Conservation (phyloP, 2,329 filamentous ascomycete species). For the Colletotrichum tropicicola region DNA sequence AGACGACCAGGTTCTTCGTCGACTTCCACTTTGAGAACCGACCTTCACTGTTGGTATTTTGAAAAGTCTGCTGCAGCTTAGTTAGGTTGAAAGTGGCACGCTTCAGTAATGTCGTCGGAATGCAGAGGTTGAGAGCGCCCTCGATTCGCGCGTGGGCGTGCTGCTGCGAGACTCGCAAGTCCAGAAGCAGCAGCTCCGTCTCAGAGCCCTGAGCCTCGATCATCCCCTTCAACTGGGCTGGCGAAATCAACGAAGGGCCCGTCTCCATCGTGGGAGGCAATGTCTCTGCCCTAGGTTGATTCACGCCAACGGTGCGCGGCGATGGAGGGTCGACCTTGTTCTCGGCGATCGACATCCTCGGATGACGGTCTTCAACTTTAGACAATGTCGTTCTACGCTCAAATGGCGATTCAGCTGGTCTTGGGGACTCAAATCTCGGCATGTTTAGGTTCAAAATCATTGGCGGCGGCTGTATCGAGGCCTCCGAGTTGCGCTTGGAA, state of each 20-base stretch:
- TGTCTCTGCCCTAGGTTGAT: conserved; percentile 55
- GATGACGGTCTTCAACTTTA: conserved; percentile 60
- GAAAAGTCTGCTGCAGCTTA: conserved; percentile 89
- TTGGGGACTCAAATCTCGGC: conserved; percentile 52
- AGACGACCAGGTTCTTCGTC: conserved; percentile 83
- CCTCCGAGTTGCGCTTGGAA: conserved; percentile 61
- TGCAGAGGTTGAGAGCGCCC: conserved; percentile 90
- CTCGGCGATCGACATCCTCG: conserved; percentile 62
- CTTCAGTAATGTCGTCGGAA: conserved; percentile 93
- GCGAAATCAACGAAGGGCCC: conserved; percentile 61
- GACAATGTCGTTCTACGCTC: conserved; percentile 45
- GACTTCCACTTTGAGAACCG: conserved; percentile 82
- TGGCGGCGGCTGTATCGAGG: conserved; percentile 52
- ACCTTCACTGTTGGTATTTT: conserved; percentile 72
- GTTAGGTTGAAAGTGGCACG: conserved; percentile 88
- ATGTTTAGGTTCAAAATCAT: conserved; percentile 43
- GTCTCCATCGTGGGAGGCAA: conserved; percentile 59
- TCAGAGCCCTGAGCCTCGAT: conserved; percentile 51
- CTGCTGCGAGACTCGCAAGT: conserved; percentile 87
- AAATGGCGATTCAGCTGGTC: conserved; percentile 43
- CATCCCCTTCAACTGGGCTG: conserved; percentile 63
- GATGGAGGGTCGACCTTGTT: conserved; percentile 53
- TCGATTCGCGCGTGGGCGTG: conserved; percentile 78
- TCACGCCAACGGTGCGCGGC: conserved; percentile 32
- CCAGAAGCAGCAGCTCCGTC: conserved; percentile 73